These are phyloP conservation scores for Jacaranda mimosifolia DNA, from an alignment of 257 asterid species.

Conservation along the genomic window DNA sequence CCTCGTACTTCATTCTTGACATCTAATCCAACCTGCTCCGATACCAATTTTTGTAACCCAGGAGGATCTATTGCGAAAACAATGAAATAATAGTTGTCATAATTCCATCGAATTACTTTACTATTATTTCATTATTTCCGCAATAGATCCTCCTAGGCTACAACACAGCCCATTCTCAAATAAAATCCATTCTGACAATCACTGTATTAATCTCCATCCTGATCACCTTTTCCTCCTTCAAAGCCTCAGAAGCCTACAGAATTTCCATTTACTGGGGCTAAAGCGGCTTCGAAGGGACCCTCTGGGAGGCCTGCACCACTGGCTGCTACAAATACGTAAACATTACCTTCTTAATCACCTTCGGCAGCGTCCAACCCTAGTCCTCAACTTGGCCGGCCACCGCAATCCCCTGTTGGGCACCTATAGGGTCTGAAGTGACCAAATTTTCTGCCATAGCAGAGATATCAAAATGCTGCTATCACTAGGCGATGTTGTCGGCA, in stretches of 20 bases:
- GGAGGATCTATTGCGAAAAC: no score
- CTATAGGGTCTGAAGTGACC: not conserved
- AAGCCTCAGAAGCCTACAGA: slow-evolving; percentile 37
- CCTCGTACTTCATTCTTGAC: no score
- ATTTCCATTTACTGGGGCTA: slow-evolving; percentile 65
- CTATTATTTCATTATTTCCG: no score
- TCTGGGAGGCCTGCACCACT: slow-evolving; percentile 49
- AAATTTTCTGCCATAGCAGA: slow-evolving; percentile 24
- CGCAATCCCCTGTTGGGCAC: slow-evolving; percentile 32
- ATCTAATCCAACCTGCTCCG: no score
- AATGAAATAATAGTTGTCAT: no score
- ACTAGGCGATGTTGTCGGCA: slow-evolving; percentile 40
- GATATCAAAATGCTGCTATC: slow-evolving; percentile 41
- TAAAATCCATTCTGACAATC: not conserved
- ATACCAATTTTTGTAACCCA: no score
- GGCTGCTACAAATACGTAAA: slow-evolving; percentile 45
- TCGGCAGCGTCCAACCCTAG: slow-evolving; percentile 50
- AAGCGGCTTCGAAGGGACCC: slow-evolving; percentile 46
- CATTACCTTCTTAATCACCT: slow-evolving; percentile 45
- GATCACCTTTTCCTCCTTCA: slow-evolving; percentile 19
- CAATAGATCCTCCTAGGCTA: no score
- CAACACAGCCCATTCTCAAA: not conserved
- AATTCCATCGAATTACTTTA: no score
- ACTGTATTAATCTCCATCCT: slow-evolving; percentile 24
- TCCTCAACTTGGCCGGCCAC: slow-evolving; percentile 58